phyloP scores from a whole-genome alignment of 345 rosid species.

The Salix viminalis region DNA sequence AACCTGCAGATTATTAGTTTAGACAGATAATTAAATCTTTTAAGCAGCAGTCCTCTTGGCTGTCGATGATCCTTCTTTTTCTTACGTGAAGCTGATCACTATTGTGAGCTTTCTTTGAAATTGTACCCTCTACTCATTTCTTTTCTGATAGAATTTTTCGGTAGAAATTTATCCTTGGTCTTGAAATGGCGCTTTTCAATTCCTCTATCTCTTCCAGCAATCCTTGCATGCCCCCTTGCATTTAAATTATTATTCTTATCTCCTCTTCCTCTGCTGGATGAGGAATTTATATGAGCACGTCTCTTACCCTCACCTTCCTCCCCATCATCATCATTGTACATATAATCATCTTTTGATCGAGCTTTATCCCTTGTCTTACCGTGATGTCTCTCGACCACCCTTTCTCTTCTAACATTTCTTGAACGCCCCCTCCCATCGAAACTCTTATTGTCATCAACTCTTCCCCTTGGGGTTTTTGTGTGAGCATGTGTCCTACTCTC shows the following conservation, averaged over 20 bases:
- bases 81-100: not conserved
- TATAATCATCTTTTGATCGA: slow-evolving; percentile 17
- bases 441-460: not conserved
- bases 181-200: not conserved
- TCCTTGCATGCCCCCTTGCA: slow-evolving; percentile 2
- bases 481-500: not conserved
- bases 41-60: slow-evolving; percentile 1
- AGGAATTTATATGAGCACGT: not conserved
- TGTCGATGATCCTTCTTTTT: not conserved
- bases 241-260: slow-evolving; percentile 3
- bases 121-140: not conserved
- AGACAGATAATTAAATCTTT: not conserved
- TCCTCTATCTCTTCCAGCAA: slow-evolving; percentile 6
- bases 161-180: not conserved
- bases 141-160: not conserved
- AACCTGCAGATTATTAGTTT: not conserved
- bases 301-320: slow-evolving; percentile 23
- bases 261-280: not conserved
- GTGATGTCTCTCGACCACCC: slow-evolving; percentile 5
- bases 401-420: slow-evolving; percentile 7
- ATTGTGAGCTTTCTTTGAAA: not conserved
- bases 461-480: slow-evolving; percentile 2
- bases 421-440: slow-evolving; percentile 1
- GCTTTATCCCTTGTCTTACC: not conserved
- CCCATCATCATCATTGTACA: slow-evolving; percentile 26